Evolutionary conservation across 1,139 yeast genomes (phyloP), one percentile per base, ranked within the genome.

Genomic region (Yamadazyma taylorii): DNA sequence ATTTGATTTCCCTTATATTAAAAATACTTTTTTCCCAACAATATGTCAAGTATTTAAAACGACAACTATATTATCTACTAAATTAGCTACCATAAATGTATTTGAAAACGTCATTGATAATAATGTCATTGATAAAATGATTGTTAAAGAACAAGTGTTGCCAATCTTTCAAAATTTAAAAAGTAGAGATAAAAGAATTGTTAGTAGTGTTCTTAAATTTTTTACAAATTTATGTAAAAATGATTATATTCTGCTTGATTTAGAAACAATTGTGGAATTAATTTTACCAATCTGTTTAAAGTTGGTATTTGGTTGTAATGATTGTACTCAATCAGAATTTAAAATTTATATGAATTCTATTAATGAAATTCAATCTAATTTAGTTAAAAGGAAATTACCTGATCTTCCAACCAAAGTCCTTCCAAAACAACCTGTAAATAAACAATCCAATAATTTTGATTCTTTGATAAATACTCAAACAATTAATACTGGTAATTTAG

Each of bases 31-130:
- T 13, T 78, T 86, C 55, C 96, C 96, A 1, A 64, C 79, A 30
- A 68, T 89, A 17, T 77, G 88, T 29, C 75, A 74, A 30, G 76
- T 87, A 3, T 90, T 89, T 60, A 78, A 87, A 29, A 85, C 88
- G 32, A 90, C 97, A 0, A 85, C 94, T 0, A 78, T 92, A 29
- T 64, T 89, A 28, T 79, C 86, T 3, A 85, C 90, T 22, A 89
- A 92, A 51, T 66, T 83, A 24, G 73, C 80, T 11, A 78, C 95
- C 2, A 69, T 89, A n/a, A 66, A 71, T 21, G 72, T 86, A 1
- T 82, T 92, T 50, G 73, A 75, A 17, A 61, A 65, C 33, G 64
- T 89, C 52, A 74, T 87, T 11, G 74, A 72, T 11, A 52, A 61
- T 38, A 79, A 78, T 45, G 75, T 79, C 2, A 70, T 90, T 35